Conservation (phyloP, 2,329 filamentous ascomycete species). For the Ascocoryne sarcoides region DNA sequence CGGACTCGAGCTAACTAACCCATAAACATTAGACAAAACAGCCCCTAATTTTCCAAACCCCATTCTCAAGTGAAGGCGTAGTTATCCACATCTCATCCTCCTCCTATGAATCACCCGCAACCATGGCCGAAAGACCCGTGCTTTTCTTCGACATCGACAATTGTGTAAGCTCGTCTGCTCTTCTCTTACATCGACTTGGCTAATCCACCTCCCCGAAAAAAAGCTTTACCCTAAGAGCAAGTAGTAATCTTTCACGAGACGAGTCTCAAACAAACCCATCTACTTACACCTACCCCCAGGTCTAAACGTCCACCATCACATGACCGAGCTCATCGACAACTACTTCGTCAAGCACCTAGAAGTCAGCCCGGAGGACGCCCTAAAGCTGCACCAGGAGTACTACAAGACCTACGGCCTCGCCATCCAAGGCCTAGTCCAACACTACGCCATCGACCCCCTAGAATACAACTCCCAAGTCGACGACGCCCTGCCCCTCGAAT, state of each 20-base stretch:
- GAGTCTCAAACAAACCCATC: no score
- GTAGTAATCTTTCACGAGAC: no score
- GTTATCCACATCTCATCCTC: no score
- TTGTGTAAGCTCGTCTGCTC: conserved; percentile 49
- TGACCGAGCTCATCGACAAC: conserved; percentile 69
- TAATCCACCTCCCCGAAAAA: conserved; percentile 1
- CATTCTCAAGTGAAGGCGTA: no score
- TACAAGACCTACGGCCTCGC: conserved; percentile 96
- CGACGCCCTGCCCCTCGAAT: conserved; percentile 82
- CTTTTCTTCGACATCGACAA: conserved; percentile 95
- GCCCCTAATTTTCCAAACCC: no score
- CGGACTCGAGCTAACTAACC: no score
- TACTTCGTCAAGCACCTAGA: conserved; percentile 56
- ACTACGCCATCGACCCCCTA: conserved; percentile 90
- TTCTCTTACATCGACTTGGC: background rate
- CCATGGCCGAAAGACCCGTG: conserved; percentile 36
- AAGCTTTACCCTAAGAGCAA: conserved; percentile 81
- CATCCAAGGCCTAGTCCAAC: conserved; percentile 85
- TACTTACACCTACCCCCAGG: no score
- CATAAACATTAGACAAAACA: no score
- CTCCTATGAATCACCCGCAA: no score
- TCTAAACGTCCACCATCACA: conserved; percentile 76
- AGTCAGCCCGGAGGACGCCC: conserved; percentile 69
- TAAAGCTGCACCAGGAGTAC: conserved; percentile 79
- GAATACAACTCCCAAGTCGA: conserved; percentile 94